phyloP scores from a whole-genome alignment of 2,329 filamentous ascomycete species.

The Fusarium veterinarium region DNA sequence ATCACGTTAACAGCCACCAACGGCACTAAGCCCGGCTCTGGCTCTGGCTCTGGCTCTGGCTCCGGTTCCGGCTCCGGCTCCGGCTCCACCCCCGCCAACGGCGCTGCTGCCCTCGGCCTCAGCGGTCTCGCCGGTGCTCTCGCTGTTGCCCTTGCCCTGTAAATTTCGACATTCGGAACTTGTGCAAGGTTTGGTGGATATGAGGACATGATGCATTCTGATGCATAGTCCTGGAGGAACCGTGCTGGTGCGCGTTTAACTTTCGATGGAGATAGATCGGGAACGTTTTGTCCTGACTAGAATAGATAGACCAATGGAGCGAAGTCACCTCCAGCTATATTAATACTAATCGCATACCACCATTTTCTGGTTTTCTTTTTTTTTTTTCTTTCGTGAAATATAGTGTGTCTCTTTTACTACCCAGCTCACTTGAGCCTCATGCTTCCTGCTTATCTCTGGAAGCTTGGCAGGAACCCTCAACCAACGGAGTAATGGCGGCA shows the following conservation, averaged over 20 bases:
- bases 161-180: constrained; percentile 17
- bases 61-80: constrained; percentile 6
- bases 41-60: constrained; percentile 25
- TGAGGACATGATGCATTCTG: constrained; percentile 11
- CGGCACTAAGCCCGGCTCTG: constrained; percentile 32
- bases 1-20: constrained; percentile 25
- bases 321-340: constrained; percentile 36
- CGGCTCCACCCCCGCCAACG: constrained; percentile 27
- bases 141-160: constrained; percentile 42
- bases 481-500: neutral
- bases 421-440: neutral
- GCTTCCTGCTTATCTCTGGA: neutral
- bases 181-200: constrained; percentile 14
- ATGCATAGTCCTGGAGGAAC: constrained; percentile 26
- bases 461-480: neutral
- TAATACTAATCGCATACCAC: constrained; percentile 45
- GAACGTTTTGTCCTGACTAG: constrained; percentile 28
- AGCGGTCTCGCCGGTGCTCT: constrained; percentile 40
- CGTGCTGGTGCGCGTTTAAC: constrained; percentile 41
- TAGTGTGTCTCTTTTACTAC: neutral
- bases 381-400: neutral
- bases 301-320: constrained; percentile 40
- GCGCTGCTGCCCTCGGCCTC: constrained; percentile 34
- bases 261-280: constrained; percentile 39
- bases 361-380: neutral